Base-by-base conservation (phyloP, 371 early-diverging fungal genomes). In the Smittium culicis region DNA sequence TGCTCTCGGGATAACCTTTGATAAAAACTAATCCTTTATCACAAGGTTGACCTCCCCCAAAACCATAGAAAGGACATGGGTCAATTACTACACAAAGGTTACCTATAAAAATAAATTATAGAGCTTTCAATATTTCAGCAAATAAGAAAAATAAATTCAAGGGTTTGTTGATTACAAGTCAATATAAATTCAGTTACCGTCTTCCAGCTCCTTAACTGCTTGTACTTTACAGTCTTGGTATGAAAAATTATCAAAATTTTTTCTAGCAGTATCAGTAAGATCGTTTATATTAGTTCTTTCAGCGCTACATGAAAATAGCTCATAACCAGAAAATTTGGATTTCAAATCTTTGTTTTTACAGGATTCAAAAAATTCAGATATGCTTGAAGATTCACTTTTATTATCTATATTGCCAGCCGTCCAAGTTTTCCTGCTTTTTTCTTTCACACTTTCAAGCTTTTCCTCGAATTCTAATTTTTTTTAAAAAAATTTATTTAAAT, bases 341-440 rank as follows among this genome's bases (percentile, higher is more conserved):
- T 8, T 20, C 5, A 62, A 16, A 27, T 29, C 32, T 35, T 32
- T 20, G 3, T 35, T 62, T 31, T 35, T 62, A 24, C 62, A 62
- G 5, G 5, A 3, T 62, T 62, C 62, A 14, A 62, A 2, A 32
- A 62, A 32, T 25, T 25, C 2, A 34, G 5, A 5, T 24, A 62
- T 5, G 3, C 20, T 31, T 31, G 16, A 24, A 28, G 24, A 1
- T 32, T 16, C 28, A 14, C 17, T 55, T n/a, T 35, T 32, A 61
- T 34, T 34, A 27, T 16, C 30, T 24, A 28, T 62, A 27, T 5
- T 5, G 14, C 30, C 30, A 29, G 32, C 16, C 11, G 3, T 31
- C 62, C 62, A 62, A 14, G 62, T 34, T 34, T 34, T 29, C 35
- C 62, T 62, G 25, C 35, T 62, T 29, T 62, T 62, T 62, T 62